Percentiles rank a stretch among this genome's conserved stretches.
These are phyloP conservation scores for Colletotrichum siamense DNA, from an alignment of 2,329 filamentous ascomycete species.

Conservation along the genomic window DNA sequence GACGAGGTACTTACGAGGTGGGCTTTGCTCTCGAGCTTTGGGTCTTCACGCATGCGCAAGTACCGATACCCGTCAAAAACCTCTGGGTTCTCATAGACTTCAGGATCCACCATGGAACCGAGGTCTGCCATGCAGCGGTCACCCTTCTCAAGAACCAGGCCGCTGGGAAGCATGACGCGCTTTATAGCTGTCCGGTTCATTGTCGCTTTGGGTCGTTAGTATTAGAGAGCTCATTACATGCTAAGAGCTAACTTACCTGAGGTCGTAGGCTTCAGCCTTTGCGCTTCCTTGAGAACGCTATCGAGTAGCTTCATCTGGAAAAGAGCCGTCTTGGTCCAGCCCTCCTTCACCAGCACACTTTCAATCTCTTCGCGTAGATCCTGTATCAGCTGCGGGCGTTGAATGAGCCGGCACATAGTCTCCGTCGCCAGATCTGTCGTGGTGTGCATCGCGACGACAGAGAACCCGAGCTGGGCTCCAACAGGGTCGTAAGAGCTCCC, in stretches of 20 bases:
- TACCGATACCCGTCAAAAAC: not conserved
- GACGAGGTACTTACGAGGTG: not conserved
- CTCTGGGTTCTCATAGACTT: not conserved
- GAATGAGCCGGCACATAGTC: not conserved
- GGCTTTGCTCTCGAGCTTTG: not conserved
- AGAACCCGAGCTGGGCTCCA: not conserved
- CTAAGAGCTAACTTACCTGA: not conserved
- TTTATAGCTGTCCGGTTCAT: not conserved
- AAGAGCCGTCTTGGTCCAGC: not conserved
- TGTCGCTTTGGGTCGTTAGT: not conserved
- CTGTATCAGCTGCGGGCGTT: not conserved
- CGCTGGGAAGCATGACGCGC: not conserved
- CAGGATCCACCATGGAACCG: not conserved
- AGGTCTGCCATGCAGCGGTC: not conserved
- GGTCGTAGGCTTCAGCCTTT: not conserved
- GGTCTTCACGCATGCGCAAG: not conserved
- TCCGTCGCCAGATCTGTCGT: not conserved
- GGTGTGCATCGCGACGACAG: not conserved
- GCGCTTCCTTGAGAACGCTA: not conserved
- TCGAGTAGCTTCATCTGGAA: not conserved
- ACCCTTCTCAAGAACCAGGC: not conserved
- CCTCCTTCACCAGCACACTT: not conserved
- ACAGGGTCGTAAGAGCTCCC: not conserved
- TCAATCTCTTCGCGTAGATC: not conserved
- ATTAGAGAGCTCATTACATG: fast-evolving